Conservation (phyloP, 768 basidiomycete genomes). For the Grammothele lineata region DNA sequence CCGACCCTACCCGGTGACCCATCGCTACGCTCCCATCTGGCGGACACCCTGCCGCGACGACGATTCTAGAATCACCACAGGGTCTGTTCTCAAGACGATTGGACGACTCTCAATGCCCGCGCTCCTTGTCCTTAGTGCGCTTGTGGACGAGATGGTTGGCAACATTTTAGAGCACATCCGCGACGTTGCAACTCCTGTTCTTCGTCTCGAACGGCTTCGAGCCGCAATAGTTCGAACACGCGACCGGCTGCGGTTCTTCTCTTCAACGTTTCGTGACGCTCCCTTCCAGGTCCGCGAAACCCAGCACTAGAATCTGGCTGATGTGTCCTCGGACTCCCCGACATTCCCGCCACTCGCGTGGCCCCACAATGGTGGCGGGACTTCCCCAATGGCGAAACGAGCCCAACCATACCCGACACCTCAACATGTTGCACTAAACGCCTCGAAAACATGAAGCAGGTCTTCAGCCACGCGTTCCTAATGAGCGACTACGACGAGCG, state of each 20-base stretch:
- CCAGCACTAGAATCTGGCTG: background rate
- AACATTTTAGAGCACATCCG: too few relatives aligned
- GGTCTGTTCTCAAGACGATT: background rate
- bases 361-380: conserved; percentile 1
- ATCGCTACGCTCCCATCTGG: background rate
- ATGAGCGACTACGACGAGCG: too few relatives aligned
- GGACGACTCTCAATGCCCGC: background rate
- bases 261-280: background rate
- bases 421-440: too few relatives aligned
- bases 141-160: background rate
- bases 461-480: too few relatives aligned
- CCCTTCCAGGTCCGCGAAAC: background rate
- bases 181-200: background rate
- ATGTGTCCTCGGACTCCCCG: background rate
- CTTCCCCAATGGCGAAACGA: background rate
- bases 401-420: too few relatives aligned
- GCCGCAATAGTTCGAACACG: background rate
- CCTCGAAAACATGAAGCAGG: too few relatives aligned
- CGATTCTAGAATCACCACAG: background rate
- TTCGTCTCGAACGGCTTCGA: background rate
- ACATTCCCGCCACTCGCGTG: background rate
- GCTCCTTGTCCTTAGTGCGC: background rate
- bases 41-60: background rate
- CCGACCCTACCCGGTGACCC: background rate
- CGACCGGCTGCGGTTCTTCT: background rate